Percentiles rank a stretch among this genome's conserved stretches.
Conservation (phyloP, 2,329 filamentous ascomycete genomes). For the Tolypocladium nubicola region DNA sequence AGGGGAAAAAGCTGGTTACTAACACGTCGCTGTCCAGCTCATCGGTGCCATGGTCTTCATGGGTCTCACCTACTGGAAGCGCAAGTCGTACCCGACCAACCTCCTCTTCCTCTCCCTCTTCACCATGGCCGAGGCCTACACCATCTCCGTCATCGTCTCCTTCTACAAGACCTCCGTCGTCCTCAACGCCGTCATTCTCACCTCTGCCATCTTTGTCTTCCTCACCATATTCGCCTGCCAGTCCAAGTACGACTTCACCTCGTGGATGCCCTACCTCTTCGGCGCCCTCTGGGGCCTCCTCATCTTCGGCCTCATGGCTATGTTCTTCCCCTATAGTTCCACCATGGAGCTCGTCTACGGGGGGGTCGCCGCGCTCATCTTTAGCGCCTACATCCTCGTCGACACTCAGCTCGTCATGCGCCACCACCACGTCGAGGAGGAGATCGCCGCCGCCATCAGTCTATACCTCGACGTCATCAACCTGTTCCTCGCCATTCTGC, state of each 20-base stretch:
- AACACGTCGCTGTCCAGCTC: conserved; percentile 33
- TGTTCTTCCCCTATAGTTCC: conserved; percentile 77
- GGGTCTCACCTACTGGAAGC: conserved; percentile 87
- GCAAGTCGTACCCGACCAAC: conserved; percentile 90
- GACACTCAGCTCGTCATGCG: conserved; percentile 94
- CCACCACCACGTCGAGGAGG: conserved; percentile 95
- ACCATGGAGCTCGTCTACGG: conserved; percentile 81
- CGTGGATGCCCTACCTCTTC: conserved; percentile 92
- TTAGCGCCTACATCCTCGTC: conserved; percentile 89
- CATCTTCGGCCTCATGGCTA: conserved; percentile 84
- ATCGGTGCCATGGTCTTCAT: conserved; percentile 77
- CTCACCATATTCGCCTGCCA: conserved; percentile 88
- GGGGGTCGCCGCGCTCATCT: conserved; percentile 71
- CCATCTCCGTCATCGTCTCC: conserved; percentile 82
- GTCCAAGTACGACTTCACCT: conserved; percentile 95
- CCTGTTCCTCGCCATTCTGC: conserved; percentile 87
- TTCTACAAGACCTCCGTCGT: conserved; percentile 81
- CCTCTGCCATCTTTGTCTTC: conserved; percentile 70
- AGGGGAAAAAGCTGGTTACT: conserved; percentile 2
- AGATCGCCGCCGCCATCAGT: conserved; percentile 90
- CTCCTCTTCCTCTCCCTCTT: conserved; percentile 85
- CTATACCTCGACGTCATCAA: conserved; percentile 96
- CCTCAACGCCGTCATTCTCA: conserved; percentile 81
- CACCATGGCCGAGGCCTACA: conserved; percentile 87
- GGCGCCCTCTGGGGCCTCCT: conserved; percentile 83